These are phyloP conservation scores for Diplodia intermedia DNA, from an alignment of 2,329 filamentous ascomycete genomes.

Conservation along the genomic window DNA sequence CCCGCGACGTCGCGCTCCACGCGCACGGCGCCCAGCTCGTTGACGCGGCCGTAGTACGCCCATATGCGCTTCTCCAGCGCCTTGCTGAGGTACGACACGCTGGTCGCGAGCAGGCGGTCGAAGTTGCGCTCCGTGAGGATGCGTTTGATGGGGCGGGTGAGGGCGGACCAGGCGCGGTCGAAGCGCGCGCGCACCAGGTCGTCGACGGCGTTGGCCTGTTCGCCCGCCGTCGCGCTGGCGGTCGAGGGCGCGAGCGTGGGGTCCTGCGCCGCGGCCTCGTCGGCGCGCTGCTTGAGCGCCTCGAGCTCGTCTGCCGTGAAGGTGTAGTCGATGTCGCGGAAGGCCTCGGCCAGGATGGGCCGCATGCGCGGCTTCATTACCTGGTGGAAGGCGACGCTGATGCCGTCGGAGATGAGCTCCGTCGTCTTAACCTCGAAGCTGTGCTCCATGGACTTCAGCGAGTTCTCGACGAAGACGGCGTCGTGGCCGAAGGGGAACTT, in stretches of 20 bases:
- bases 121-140: conserved; percentile 82
- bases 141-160: conserved; percentile 84
- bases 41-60: conserved; percentile 79
- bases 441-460: conserved; percentile 71
- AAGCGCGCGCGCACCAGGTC: conserved; percentile 81
- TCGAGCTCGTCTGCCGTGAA: conserved; percentile 66
- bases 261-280: conserved; percentile 33
- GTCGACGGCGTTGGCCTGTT: conserved; percentile 47
- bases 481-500: conserved; percentile 85
- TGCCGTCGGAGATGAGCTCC: conserved; percentile 83
- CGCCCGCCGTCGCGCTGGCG: conserved; percentile 44
- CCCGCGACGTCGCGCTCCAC: conserved; percentile 84
- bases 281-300: conserved; percentile 45
- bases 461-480: conserved; percentile 69
- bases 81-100: conserved; percentile 75
- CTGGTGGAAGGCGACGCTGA: conserved; percentile 84
- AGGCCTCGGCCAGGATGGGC: conserved; percentile 84
- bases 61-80: conserved; percentile 88
- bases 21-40: conserved; percentile 79
- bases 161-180: conserved; percentile 80
- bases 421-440: conserved; percentile 78
- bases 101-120: conserved; percentile 74
- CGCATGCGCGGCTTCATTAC: conserved; percentile 85
- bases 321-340: conserved; percentile 86
- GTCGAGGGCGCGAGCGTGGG: conserved; percentile 31